Evolutionary conservation across 2,329 filamentous ascomycete genomes (phyloP).

Genomic region (Tolypocladium inflatum): DNA sequence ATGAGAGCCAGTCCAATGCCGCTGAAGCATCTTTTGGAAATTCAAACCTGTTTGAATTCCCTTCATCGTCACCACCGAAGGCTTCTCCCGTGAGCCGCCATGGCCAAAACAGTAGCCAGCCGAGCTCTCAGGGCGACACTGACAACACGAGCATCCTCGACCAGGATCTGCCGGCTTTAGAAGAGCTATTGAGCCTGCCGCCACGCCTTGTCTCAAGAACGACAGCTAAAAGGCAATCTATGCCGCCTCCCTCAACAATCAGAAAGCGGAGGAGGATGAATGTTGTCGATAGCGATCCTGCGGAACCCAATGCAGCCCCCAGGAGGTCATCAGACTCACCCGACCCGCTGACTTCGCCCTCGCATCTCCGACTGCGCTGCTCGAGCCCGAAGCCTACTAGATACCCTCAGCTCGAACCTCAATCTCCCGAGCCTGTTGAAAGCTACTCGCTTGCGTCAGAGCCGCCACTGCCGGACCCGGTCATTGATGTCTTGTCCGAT

Average conservation of each 20-base stretch:
- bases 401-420: neutral
- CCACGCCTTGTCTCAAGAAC: slow-evolving; percentile 6
- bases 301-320: slow-evolving; percentile 8
- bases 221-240: slow-evolving; percentile 12
- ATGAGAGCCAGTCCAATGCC: slow-evolving; percentile 24
- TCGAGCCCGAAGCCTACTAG: neutral
- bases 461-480: neutral
- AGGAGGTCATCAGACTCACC: neutral
- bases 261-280: slow-evolving; percentile 20
- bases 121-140: slow-evolving; percentile 23
- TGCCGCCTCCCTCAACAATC: slow-evolving; percentile 14
- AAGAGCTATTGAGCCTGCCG: slow-evolving; percentile 19
- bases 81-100: slow-evolving; percentile 15
- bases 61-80: slow-evolving; percentile 19
- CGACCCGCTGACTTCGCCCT: neutral
- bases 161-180: slow-evolving; percentile 27
- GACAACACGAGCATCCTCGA: slow-evolving; percentile 26
- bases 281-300: slow-evolving; percentile 20
- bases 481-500: slow-evolving; percentile 14
- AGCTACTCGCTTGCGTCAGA: neutral
- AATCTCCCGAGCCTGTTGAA: neutral
- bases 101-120: slow-evolving; percentile 21
- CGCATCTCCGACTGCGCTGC: neutral
- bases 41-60: slow-evolving; percentile 10
- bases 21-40: slow-evolving; percentile 9